Percentiles rank a stretch among this genome's conserved stretches.
Evolutionary conservation across 129 eudicot genomes (phyloP).

Genomic region (Erigeron canadensis): DNA sequence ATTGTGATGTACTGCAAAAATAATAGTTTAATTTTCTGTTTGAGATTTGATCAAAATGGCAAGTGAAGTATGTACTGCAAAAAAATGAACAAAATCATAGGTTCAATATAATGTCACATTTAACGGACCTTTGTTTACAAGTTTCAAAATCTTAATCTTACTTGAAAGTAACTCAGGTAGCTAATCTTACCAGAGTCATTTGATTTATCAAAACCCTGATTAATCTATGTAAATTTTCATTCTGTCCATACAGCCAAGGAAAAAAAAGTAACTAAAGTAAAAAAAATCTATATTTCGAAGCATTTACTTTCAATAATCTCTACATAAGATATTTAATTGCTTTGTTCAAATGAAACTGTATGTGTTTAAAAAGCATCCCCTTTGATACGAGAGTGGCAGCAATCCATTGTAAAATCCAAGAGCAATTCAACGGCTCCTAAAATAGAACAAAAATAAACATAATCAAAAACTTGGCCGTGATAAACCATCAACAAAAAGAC

Average conservation of each 20-base stretch:
- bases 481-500: neutral
- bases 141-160: conserved; percentile 20
- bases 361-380: conserved; percentile 17
- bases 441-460: conserved; percentile 20
- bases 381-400: conserved; percentile 21
- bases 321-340: conserved; percentile 18
- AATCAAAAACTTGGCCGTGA: conserved; percentile 11
- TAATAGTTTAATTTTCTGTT: neutral
- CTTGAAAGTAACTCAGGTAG: neutral
- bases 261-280: neutral
- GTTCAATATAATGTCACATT: conserved; percentile 21
- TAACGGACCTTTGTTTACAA: conserved; percentile 19
- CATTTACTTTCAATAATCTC: conserved; percentile 10
- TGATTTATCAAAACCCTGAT: conserved; percentile 27
- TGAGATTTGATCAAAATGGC: neutral
- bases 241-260: conserved; percentile 3
- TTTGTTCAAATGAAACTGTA: conserved; percentile 20
- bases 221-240: conserved; percentile 21
- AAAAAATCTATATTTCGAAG: conserved; percentile 8
- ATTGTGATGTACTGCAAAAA: neutral
- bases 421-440: conserved; percentile 20
- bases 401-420: conserved; percentile 21
- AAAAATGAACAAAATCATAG: neutral
- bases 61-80: neutral
- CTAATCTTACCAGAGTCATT: conserved; percentile 13